phyloP scores from a whole-genome alignment of 495 filamentous ascomycete genomes.

The Talaromyces wortmannii region DNA sequence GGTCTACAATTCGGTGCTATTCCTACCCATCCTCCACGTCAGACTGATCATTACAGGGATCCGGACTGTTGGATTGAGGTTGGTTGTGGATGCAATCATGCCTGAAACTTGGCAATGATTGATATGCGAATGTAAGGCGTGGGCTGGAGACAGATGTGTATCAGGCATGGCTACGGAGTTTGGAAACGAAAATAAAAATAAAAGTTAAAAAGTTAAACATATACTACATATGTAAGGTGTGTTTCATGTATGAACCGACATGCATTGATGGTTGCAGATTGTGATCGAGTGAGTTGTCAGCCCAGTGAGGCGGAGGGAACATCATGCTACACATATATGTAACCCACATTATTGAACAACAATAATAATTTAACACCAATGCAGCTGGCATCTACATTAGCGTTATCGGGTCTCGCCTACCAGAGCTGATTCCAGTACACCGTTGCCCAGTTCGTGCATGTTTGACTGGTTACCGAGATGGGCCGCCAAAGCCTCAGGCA shows the following conservation, averaged over 20 bases:
- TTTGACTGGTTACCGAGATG: no score
- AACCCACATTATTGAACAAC: no score
- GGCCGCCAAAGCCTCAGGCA: no score
- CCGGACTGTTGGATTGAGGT: not conserved
- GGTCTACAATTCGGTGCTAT: no score
- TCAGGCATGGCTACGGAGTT: not conserved
- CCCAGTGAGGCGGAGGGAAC: not conserved
- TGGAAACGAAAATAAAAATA: not conserved
- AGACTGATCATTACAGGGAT: not conserved
- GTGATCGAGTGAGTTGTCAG: not conserved
- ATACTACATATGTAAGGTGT: no score
- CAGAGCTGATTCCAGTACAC: no score
- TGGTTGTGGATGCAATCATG: conserved; percentile 5
- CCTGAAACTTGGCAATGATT: conserved; percentile 1
- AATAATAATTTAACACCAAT: no score
- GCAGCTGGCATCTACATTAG: no score
- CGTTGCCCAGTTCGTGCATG: no score
- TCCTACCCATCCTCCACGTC: not conserved
- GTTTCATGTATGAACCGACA: no score
- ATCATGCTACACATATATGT: not conserved
- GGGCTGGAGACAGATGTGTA: not conserved
- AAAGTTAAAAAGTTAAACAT: not conserved
- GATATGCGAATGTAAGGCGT: conserved; percentile 1
- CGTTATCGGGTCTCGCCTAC: no score
- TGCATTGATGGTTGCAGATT: no score